Conservation (phyloP, 768 basidiomycete species). For the Pholiota conissans region DNA sequence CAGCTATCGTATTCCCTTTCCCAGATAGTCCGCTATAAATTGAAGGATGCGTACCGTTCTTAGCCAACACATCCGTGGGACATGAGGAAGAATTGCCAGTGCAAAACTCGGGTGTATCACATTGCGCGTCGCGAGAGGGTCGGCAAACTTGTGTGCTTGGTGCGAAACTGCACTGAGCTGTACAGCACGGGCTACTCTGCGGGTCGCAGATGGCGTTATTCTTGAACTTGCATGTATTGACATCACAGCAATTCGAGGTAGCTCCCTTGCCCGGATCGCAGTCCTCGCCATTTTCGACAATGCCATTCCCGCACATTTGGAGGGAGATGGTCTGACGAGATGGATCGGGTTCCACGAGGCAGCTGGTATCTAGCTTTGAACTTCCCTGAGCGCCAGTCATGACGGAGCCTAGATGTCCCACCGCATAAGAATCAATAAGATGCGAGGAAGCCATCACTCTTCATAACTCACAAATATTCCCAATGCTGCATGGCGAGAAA, state of each 20-base stretch:
- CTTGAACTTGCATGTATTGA: slow-evolving; percentile 72
- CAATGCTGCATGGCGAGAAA: slow-evolving; percentile 80
- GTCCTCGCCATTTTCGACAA: slow-evolving; percentile 81
- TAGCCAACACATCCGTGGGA: slow-evolving; percentile 59
- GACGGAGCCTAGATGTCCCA: slow-evolving; percentile 49
- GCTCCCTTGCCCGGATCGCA: slow-evolving; percentile 77
- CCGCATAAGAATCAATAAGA: neutral
- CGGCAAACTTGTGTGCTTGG: slow-evolving; percentile 69
- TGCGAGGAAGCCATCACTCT: neutral
- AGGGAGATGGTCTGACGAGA: slow-evolving; percentile 51
- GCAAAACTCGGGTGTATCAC: slow-evolving; percentile 75
- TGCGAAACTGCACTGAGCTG: slow-evolving; percentile 65
- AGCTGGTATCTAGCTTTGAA: slow-evolving; percentile 55
- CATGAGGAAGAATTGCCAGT: slow-evolving; percentile 74
- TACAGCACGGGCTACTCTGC: slow-evolving; percentile 74
- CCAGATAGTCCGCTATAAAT: slow-evolving; percentile 1
- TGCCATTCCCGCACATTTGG: slow-evolving; percentile 83
- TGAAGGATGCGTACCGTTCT: slow-evolving; percentile 51
- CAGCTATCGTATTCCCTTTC: slow-evolving; percentile 11
- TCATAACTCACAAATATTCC: slow-evolving; percentile 72
- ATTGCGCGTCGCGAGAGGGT: slow-evolving; percentile 59
- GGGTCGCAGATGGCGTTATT: slow-evolving; percentile 78
- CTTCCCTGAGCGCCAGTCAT: slow-evolving; percentile 48
- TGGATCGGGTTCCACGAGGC: slow-evolving; percentile 61
- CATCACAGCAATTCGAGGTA: slow-evolving; percentile 71